Evolutionary conservation across 192 early-diverging fungal genomes (phyloP), one percentile per base, ranked within the genome.

Genomic region (Glomus cerebriforme): DNA sequence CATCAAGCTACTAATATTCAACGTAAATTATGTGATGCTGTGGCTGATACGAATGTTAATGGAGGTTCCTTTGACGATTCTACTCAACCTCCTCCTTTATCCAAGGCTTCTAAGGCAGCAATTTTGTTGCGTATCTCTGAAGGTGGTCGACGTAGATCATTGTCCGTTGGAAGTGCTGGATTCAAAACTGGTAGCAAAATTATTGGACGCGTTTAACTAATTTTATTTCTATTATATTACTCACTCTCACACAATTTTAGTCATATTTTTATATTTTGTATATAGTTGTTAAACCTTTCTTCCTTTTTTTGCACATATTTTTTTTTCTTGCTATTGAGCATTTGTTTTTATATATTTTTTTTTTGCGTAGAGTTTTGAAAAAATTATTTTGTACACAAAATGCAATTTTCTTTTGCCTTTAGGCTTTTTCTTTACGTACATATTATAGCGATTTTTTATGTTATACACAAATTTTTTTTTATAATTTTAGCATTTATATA

Each of bases 91-190:
- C 19, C 9, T 58, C 26, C 47, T 59, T 60, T 59, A 10, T 75
- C 73, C 3, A 75, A 75, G 60, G 73, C 54, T 12, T 75, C 73
- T 37, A 75, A 60, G 34, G 58, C 73, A 13, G 58, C 73, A 10
- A 75, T 75, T 59, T 59, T 75, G 24, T 59, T 75, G 58, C 32
- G 54, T 22, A 60, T 75, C 17, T 75, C 73, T 35, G 73, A 75
- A 75, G 73, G 73, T 34, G 73, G 73, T 31, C 15, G 73, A 59
- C 49, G 73, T 34, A 26, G 73, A 37, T 32, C 54, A 32, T 37
- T 75, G 3, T 60, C 54, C 24, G 73, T 75, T 17, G 73, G 73
- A 60, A 75, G 73, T 26, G 73, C 59, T 22, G 32, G 59, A 9
- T 59, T 75, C 15, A 75, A 75, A 39, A 10, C 73, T 37, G 58